Conservation (phyloP, 23 red algal genomes). For the Gracilaria domingensis region DNA sequence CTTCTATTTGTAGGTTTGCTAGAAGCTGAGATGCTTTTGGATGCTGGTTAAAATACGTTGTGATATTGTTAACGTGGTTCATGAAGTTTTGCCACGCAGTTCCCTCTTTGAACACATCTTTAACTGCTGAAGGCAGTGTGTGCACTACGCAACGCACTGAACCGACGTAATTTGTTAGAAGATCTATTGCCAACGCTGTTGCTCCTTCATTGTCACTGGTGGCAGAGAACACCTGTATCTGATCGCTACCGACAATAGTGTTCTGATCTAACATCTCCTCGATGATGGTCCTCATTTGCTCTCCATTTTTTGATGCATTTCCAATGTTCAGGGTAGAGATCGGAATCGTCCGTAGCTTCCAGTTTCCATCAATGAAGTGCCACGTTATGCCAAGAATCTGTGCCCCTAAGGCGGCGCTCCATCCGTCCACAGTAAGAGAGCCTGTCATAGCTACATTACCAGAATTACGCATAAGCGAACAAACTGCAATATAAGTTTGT, state of each 20-base stretch:
- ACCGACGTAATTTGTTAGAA: neutral
- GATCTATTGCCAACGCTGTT: neutral
- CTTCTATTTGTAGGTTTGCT: no score
- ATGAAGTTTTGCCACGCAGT: no score
- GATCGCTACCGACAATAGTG: neutral
- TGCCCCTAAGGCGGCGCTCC: neutral
- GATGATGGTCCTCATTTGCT: neutral
- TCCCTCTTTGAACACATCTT: neutral
- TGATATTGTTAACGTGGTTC: no score
- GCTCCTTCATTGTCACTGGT: neutral
- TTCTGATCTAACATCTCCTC: neutral
- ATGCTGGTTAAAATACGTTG: no score
- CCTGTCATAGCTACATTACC: neutral
- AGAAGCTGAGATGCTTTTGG: no score
- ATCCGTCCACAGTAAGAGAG: neutral
- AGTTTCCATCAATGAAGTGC: slow-evolving; percentile 6
- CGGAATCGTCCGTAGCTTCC: no score
- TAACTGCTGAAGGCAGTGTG: neutral
- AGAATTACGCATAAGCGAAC: no score
- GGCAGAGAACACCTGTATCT: neutral
- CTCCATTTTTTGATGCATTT: neutral
- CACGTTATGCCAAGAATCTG: neutral
- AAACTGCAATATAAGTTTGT: no score
- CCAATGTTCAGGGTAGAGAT: neutral
- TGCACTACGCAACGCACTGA: neutral